Evolutionary conservation across 192 early-diverging fungal genomes (phyloP), one percentile per base, ranked within the genome.

Genomic region (Linnemannia exigua): DNA sequence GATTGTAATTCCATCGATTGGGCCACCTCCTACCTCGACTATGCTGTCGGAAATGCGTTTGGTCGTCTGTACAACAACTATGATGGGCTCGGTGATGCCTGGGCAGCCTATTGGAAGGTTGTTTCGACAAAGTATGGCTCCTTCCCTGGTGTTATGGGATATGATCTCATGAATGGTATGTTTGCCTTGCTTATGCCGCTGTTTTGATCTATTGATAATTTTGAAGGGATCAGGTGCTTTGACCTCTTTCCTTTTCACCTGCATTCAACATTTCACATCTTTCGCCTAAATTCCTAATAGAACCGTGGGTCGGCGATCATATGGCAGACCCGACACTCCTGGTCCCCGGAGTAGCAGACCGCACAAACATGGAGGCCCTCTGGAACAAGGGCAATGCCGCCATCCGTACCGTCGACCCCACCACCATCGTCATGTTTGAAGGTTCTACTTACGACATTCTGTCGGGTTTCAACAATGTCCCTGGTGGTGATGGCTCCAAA

Each of bases 81-180:
- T 78, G 89, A 91, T 71, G 88, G 86, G 25, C 78, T 92, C 5
- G 86, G 90, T 14, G 92, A 93, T 79, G 68, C 89, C 2, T 94
- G 91, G 77, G 89, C 90, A 20, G 81, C 79, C 22, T 92, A 91
- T 63, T 94, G 93, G 93, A 89, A 84, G 51, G 71, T 77, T 15
- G 90, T 94, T 28, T 91, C 91, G 0, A 77, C 76, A 22, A 79
- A 89, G 38, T 92, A 92, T 67, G 67, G 70, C 12, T 61, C 80
- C 17, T 81, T 89, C 8, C 79, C 79, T 22, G 92, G 92, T 69
- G 85, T 94, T 36, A 70, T 94, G 67, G 93, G 93, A 0, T 94
- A 94, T 79, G 90, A 94, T 66, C 70, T 94, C 48, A 89, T 94
- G 79, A 94, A 94, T 70, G 84, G 84, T 86, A 75, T 15, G 80